Conservation (phyloP, 2,329 filamentous ascomycete genomes). For the Fusarium nisikadoi region DNA sequence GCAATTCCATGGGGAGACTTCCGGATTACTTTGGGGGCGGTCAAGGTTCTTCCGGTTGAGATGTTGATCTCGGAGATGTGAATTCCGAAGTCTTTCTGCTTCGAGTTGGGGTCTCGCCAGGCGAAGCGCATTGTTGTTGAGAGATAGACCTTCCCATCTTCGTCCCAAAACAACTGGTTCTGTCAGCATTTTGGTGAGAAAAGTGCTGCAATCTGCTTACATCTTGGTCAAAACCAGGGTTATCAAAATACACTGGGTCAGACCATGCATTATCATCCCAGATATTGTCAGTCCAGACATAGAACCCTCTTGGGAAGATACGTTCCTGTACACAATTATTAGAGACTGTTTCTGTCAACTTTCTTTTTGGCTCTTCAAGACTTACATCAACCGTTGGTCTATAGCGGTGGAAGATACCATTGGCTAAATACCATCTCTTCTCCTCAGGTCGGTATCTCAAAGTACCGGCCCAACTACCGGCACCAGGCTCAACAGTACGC, state of each 20-base stretch:
- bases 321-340: conserved; percentile 45
- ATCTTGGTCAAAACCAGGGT: conserved; percentile 64
- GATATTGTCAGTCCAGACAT: conserved; percentile 63
- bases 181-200: background rate
- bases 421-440: conserved; percentile 58
- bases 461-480: conserved; percentile 61
- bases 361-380: too few relatives aligned
- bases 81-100: conserved; percentile 63
- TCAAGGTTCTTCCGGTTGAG: conserved; percentile 53
- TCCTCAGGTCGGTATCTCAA: conserved; percentile 55
- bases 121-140: conserved; percentile 54
- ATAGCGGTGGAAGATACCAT: conserved; percentile 57
- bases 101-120: conserved; percentile 50
- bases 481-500: conserved; percentile 62
- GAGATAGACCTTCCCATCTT: conserved; percentile 61
- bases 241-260: conserved; percentile 65
- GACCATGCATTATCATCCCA: conserved; percentile 62
- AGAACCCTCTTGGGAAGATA: conserved; percentile 64
- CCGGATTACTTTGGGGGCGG: conserved; percentile 49
- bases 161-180: conserved; percentile 57
- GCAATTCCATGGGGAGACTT: conserved; percentile 54
- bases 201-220: background rate
- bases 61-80: conserved; percentile 58
- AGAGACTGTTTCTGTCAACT: too few relatives aligned
- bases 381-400: conserved; percentile 50